A percentile compares a stretch with the other conserved stretches of the same genome.
Conservation (phyloP, 1,284 basidiomycete species). For the Phellopilus nigrolimitatus region DNA sequence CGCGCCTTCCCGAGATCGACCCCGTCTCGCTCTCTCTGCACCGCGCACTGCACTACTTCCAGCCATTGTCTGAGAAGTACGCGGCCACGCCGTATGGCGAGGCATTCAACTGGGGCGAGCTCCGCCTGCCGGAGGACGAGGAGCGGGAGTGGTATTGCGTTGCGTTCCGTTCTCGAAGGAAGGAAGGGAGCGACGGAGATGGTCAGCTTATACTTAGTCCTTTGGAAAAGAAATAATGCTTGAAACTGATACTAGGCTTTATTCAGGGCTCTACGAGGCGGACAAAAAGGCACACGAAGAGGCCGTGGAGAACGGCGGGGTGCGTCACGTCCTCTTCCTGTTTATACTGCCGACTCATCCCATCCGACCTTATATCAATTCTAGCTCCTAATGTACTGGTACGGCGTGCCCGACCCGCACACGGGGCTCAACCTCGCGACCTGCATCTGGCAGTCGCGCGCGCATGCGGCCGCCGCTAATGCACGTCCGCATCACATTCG, state of each 20-base stretch:
- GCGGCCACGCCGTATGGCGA: conserved; percentile 58
- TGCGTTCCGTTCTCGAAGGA: conserved; percentile 79
- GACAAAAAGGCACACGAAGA: conserved; percentile 87
- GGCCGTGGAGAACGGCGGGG: conserved; percentile 80
- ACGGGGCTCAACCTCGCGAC: conserved; percentile 87
- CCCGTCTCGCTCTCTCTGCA: conserved; percentile 80
- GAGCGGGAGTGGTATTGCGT: conserved; percentile 89
- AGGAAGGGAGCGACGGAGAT: conserved; percentile 59
- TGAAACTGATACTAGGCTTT: not conserved
- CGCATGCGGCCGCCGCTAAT: conserved; percentile 77
- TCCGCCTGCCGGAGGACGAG: conserved; percentile 60
- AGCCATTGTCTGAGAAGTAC: conserved; percentile 57
- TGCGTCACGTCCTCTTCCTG: conserved; percentile 31
- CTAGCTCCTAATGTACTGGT: conserved; percentile 84
- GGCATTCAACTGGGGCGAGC: conserved; percentile 85
- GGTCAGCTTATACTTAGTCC: conserved; percentile 41
- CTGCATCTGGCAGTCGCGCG: conserved; percentile 91
- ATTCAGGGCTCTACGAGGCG: conserved; percentile 73
- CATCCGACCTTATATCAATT: conserved; percentile 3
- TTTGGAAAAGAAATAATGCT: conserved; percentile 6
- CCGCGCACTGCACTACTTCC: conserved; percentile 76
- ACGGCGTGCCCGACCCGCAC: conserved; percentile 72
- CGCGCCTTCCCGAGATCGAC: conserved; percentile 78
- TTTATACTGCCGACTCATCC: conserved; percentile 10
- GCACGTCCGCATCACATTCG: conserved; percentile 73